Evolutionary conservation across 495 filamentous ascomycete genomes (phyloP), one percentile per base, ranked within the genome.

Genomic region (Penicillium canariense): DNA sequence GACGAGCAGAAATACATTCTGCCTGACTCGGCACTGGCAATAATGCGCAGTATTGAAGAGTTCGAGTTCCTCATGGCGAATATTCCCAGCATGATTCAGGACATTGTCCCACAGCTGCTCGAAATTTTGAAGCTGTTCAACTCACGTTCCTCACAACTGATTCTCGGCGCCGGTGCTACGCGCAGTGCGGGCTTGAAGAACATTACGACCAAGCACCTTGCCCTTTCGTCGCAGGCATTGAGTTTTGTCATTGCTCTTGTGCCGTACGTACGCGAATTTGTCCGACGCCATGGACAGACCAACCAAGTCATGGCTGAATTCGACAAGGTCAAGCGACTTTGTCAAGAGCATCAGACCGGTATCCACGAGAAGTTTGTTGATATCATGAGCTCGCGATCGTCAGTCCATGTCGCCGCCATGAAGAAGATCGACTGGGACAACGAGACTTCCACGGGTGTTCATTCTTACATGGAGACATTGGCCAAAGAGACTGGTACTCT

Each of bases 331-430:
- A 87, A 87, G 58, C 82, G 94, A 32, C 77, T 89, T 6, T 93
- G 87, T 60, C 90, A 96, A 62, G 94, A 99, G 62, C 94, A 97
- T 67, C 94, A 97, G 65, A 84, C 83, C 28, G 90, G 84, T 56
- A 97, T 97, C 51, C 90, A 96, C 62, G 91, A 96, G 48, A 99
- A 99, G 66, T 76, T 99, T 0, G 88, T 96, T 14, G 91, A 96
- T 52, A 97, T 99, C 55, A 97, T 97, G 92, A 85, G 85, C 43
- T 85, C 84, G 11, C 83, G 94, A 1, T 88, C 88, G 6, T 70
- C 81, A 2, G 72, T 82, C 0, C 90, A 89, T 60, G 84, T 90
- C 18, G 86, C 81, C 52, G 81, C 82, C 15, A 84, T 99, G 75
- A 89, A 84, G 66, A 83, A 83, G 50, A 78, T 92, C 35, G 71